These are phyloP conservation scores for Aspergillus steynii DNA, from an alignment of 495 filamentous ascomycete species.

Conservation along the genomic window DNA sequence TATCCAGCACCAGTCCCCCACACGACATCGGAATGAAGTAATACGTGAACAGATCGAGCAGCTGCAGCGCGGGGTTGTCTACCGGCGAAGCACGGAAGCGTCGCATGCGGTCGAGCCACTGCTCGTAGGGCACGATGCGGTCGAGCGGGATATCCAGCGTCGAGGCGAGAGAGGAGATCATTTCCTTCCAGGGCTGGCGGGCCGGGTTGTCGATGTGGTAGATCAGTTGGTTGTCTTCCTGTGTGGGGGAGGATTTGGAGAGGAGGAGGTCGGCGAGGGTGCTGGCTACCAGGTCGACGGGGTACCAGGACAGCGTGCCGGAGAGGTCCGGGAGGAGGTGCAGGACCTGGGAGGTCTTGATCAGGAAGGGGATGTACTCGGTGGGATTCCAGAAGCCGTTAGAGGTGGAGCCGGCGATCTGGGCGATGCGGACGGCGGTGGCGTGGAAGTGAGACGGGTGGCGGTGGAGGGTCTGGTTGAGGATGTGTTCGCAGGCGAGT, in stretches of 20 bases:
- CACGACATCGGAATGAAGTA: conserved; percentile 54
- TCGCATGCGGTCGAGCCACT: conserved; percentile 46
- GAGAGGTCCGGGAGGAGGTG: conserved; percentile 39
- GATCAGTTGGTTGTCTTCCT: conserved; percentile 27
- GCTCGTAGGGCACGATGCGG: conserved; percentile 39
- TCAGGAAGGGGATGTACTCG: conserved; percentile 48
- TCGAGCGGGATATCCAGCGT: conserved; percentile 26
- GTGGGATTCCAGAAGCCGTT: conserved; percentile 54
- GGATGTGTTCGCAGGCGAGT: conserved; percentile 46
- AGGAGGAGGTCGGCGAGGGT: conserved; percentile 39
- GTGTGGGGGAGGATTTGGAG: too few species aligned
- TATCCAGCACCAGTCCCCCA: conserved; percentile 49
- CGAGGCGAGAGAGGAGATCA: conserved; percentile 17
- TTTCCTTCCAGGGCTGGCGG: conserved; percentile 47
- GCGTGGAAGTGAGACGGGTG: conserved; percentile 40
- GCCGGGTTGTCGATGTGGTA: conserved; percentile 60
- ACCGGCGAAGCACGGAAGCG: conserved; percentile 17
- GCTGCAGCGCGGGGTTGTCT: conserved; percentile 46
- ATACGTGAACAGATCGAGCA: conserved; percentile 51
- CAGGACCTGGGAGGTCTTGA: conserved; percentile 52
- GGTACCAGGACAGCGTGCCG: conserved; percentile 46
- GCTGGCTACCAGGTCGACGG: conserved; percentile 45
- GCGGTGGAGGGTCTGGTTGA: conserved; percentile 45
- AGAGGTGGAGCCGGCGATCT: conserved; percentile 47
- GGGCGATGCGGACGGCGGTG: conserved; percentile 45